Percentiles rank a stretch among this genome's conserved stretches.
phyloP scores from a whole-genome alignment of 768 basidiomycete genomes.

The Pulveroboletus sp. region DNA sequence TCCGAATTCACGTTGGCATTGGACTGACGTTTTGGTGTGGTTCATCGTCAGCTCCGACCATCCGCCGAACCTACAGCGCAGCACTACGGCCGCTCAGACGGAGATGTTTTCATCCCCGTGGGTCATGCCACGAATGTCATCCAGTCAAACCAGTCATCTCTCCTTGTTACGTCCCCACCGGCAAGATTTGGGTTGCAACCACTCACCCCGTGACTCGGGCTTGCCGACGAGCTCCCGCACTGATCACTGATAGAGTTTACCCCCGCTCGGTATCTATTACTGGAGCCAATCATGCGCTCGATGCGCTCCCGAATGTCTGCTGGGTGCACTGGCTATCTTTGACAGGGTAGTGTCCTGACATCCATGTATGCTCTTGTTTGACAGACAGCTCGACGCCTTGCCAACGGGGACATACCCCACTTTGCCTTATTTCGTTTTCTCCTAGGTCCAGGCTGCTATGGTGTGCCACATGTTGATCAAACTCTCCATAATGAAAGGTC shows the following conservation, averaged over 20 bases:
- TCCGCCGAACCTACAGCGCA: neutral
- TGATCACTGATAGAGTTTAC: neutral
- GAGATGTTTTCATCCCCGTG: neutral
- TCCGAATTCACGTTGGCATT: neutral
- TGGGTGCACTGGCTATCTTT: neutral
- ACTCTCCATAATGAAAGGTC: neutral
- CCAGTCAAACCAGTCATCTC: neutral
- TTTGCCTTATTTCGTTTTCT: neutral
- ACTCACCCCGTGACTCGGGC: neutral
- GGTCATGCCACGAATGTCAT: neutral
- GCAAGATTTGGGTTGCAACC: neutral
- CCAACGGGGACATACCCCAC: neutral
- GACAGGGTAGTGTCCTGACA: neutral
- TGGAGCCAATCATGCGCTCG: neutral
- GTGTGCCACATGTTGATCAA: neutral
- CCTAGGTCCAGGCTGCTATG: neutral
- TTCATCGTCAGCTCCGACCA: neutral
- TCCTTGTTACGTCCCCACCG: neutral
- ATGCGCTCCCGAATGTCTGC: neutral
- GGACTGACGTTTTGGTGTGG: neutral
- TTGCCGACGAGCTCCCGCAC: neutral
- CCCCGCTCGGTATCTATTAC: constrained; percentile 1
- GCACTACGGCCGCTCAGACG: constrained; percentile 1
- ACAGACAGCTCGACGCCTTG: neutral
- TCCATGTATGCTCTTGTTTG: neutral